These are phyloP conservation scores for Geranium rotundifolium DNA, from an alignment of 345 rosid genomes.

Conservation along the genomic window DNA sequence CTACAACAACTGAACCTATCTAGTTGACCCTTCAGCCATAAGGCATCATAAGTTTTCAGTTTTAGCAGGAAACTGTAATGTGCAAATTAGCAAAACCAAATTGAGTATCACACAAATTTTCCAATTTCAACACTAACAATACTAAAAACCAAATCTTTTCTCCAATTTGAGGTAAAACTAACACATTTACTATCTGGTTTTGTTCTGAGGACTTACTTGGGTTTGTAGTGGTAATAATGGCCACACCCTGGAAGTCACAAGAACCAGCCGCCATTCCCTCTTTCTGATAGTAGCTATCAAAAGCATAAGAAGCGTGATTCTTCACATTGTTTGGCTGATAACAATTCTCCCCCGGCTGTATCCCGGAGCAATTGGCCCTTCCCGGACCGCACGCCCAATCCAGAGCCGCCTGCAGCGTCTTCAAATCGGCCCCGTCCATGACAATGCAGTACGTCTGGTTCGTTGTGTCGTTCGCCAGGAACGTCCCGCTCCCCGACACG, in stretches of 20 bases:
- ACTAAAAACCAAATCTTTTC: too few species aligned
- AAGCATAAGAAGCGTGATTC: constrained; percentile 84
- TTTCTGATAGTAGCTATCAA: constrained; percentile 92
- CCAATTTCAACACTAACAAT: too few species aligned
- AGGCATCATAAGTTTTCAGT: too few species aligned
- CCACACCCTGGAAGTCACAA: constrained; percentile 95
- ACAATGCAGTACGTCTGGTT: constrained; percentile 75
- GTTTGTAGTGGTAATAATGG: constrained; percentile 85
- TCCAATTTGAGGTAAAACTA: too few species aligned
- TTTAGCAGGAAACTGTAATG: too few species aligned
- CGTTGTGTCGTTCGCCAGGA: constrained; percentile 89
- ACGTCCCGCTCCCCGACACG: constrained; percentile 79
- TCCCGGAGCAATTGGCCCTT: constrained; percentile 75
- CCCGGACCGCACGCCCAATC: constrained; percentile 99
- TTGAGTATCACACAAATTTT: too few species aligned
- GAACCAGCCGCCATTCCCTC: constrained; percentile 66
- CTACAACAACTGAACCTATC: too few species aligned
- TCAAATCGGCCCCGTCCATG: constrained; percentile 57
- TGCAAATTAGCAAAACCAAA: too few species aligned
- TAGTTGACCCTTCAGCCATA: too few species aligned
- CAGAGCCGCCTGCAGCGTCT: constrained; percentile 76
- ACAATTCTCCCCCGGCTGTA: constrained; percentile 88
- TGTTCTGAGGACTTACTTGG: constrained; percentile 88
- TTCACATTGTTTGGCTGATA: constrained; percentile 82
- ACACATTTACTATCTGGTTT: too few species aligned